phyloP scores from a whole-genome alignment of 2,329 filamentous ascomycete genomes.

The Botrytis galanthina region DNA sequence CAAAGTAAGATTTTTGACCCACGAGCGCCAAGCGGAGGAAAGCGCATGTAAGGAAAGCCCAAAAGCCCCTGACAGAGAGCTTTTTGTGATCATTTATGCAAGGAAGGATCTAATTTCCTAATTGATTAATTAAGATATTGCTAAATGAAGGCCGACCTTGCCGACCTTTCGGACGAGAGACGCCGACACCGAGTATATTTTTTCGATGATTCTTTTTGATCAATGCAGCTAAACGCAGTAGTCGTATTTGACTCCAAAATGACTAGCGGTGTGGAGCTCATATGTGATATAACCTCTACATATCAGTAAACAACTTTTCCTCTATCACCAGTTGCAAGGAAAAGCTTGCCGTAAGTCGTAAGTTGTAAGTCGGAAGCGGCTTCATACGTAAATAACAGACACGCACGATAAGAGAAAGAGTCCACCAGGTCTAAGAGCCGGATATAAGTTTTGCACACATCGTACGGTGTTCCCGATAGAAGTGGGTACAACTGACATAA shows the following conservation, averaged over 20 bases:
- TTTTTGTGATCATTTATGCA: slow-evolving; percentile 13
- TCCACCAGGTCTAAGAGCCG: neutral
- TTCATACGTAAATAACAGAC: too few species aligned
- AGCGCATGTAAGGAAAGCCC: slow-evolving; percentile 1
- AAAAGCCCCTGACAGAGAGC: neutral
- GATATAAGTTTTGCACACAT: neutral
- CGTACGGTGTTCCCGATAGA: neutral
- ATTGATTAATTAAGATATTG: neutral
- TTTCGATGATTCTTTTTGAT: slow-evolving; percentile 1
- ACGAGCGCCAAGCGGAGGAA: neutral
- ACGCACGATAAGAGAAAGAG: neutral
- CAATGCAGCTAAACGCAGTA: slow-evolving; percentile 2
- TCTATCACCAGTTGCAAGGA: neutral
- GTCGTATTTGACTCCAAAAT: slow-evolving; percentile 10
- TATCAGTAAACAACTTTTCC: neutral
- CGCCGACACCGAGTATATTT: neutral
- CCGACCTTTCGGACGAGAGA: neutral
- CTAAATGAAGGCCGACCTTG: slow-evolving; percentile 1
- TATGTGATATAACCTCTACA: neutral
- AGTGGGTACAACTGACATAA: neutral
- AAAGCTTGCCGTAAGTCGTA: neutral
- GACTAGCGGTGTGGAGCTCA: slow-evolving; percentile 15
- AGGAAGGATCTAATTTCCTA: slow-evolving; percentile 2
- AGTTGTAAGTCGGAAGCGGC: neutral
- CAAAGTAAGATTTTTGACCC: slow-evolving; percentile 6